Evolutionary conservation across 1,139 yeast genomes (phyloP).

Genomic region (Yamadazyma spencermartinsiae): DNA sequence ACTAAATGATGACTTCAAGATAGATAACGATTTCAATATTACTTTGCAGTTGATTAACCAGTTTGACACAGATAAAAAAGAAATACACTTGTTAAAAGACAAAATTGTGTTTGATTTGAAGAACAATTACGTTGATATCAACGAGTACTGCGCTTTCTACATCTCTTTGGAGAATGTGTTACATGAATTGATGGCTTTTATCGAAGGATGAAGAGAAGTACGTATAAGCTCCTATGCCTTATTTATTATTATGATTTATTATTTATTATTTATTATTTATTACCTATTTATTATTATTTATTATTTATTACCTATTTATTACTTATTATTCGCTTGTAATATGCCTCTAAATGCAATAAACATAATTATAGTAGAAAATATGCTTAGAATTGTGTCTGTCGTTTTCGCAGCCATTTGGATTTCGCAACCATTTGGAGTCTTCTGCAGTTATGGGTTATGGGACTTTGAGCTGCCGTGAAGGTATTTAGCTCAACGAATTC

Average conservation of each 20-base stretch:
- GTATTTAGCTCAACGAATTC: too few relatives aligned
- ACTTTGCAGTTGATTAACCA: constrained; percentile 8
- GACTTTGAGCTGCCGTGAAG: too few relatives aligned
- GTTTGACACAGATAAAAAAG: constrained; percentile 18
- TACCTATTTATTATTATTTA: background rate
- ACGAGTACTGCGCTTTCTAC: constrained; percentile 49
- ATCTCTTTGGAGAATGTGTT: constrained; percentile 42
- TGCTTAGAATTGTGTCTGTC: too few relatives aligned
- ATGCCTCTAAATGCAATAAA: too few relatives aligned
- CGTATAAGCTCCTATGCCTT: background rate
- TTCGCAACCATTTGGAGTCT: too few relatives aligned
- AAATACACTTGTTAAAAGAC: constrained; percentile 36
- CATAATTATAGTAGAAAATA: too few relatives aligned
- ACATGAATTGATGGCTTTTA: constrained; percentile 41
- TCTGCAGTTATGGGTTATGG: too few relatives aligned
- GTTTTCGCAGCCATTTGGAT: too few relatives aligned
- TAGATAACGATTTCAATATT: constrained; percentile 15
- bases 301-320: background rate
- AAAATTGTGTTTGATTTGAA: constrained; percentile 44
- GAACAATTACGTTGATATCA: constrained; percentile 46
- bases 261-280: background rate
- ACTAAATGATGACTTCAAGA: constrained; percentile 13
- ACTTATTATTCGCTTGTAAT: too few relatives aligned
- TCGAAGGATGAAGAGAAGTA: constrained; percentile 12
- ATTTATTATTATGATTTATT: background rate